phyloP scores from a whole-genome alignment of 257 asterid genomes.

The Plantago elongata region DNA sequence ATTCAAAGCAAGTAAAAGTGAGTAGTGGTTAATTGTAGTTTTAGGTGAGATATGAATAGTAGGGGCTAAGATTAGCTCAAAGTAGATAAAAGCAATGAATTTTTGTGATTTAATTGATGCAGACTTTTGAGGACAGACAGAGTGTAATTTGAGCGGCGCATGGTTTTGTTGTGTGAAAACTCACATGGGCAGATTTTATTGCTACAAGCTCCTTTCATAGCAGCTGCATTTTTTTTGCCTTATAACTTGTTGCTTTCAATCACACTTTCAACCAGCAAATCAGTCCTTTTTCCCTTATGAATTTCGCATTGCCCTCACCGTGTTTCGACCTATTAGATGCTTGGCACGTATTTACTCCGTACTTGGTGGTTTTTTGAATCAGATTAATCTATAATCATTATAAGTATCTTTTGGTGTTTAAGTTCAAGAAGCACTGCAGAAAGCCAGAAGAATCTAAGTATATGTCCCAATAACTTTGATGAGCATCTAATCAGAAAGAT shows the following conservation, averaged over 20 bases:
- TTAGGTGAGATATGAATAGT: too few species aligned
- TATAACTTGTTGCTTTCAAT: constrained; percentile 1
- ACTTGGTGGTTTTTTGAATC: too few species aligned
- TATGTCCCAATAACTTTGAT: too few species aligned
- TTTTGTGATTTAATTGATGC: neutral
- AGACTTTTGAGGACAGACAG: neutral
- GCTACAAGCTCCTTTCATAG: neutral
- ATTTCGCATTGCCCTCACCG: neutral
- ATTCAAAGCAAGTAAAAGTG: too few species aligned
- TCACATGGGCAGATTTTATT: constrained; percentile 7
- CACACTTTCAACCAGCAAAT: neutral
- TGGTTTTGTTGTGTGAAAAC: constrained; percentile 1
- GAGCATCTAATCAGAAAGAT: too few species aligned
- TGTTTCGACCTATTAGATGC: neutral
- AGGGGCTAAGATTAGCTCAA: too few species aligned
- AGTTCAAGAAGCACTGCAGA: neutral
- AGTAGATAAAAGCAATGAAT: neutral
- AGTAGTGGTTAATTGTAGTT: too few species aligned
- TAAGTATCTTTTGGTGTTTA: neutral
- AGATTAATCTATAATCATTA: too few species aligned
- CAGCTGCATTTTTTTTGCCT: constrained; percentile 1
- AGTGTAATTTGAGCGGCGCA: constrained; percentile 7
- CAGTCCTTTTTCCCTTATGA: neutral
- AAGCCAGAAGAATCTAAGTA: neutral
- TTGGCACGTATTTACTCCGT: too few species aligned